phyloP scores from a whole-genome alignment of 495 filamentous ascomycete species.

The Trichoderma gamsii region DNA sequence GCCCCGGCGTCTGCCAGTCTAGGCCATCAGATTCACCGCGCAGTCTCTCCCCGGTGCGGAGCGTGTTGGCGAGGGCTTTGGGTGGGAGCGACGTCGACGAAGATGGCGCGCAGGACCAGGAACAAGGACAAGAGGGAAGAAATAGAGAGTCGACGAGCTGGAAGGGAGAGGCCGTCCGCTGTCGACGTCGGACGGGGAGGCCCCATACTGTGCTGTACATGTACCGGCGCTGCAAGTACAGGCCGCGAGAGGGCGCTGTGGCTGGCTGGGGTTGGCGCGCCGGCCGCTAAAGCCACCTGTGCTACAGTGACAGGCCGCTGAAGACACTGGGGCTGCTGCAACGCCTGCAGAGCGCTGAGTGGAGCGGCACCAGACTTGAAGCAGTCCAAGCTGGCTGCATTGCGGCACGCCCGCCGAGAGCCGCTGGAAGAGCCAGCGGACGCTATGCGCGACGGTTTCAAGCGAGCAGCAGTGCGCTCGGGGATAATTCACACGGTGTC shows the following conservation, averaged over 20 bases:
- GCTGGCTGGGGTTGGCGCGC: background rate
- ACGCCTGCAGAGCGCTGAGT: background rate
- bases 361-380: background rate
- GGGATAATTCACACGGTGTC: too few relatives aligned
- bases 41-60: conserved; percentile 3
- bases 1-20: conserved; percentile 13
- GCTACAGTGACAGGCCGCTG: background rate
- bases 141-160: background rate
- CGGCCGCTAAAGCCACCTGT: background rate
- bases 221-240: background rate
- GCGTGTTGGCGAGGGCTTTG: background rate
- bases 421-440: too few relatives aligned
- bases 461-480: too few relatives aligned
- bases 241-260: conserved; percentile 2
- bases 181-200: background rate
- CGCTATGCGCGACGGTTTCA: too few relatives aligned
- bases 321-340: background rate
- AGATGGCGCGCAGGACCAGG: background rate
- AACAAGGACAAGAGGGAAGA: conserved; percentile 4
- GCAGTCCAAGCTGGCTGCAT: background rate
- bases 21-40: conserved; percentile 9
- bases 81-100: conserved; percentile 8
- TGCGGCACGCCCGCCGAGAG: background rate
- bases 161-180: conserved; percentile 9
- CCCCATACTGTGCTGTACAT: background rate